Percentiles rank a stretch among this genome's conserved stretches.
Conservation (phyloP, 1,284 basidiomycete species). For the Puccinia triticina region DNA sequence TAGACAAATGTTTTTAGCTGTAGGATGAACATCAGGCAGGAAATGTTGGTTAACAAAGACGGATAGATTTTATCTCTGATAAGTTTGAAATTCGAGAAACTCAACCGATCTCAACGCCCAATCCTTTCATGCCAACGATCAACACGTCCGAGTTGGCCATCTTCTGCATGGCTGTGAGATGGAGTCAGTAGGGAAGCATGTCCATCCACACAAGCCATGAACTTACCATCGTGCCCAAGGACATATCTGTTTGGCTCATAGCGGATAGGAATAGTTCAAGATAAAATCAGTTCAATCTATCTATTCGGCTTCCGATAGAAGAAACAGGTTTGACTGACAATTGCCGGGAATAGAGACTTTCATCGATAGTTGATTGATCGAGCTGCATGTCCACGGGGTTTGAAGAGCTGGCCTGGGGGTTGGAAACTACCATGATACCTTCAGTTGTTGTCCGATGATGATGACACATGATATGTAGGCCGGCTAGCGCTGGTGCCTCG, state of each 20-base stretch:
- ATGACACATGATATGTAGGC: too few relatives aligned
- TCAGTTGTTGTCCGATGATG: too few relatives aligned
- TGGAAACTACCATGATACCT: slow-evolving; percentile 20
- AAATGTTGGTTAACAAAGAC: slow-evolving; percentile 49
- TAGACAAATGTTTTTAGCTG: slow-evolving; percentile 93
- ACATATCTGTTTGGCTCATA: slow-evolving; percentile 72
- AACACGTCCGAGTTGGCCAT: slow-evolving; percentile 97
- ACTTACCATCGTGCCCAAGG: slow-evolving; percentile 86
- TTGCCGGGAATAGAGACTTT: slow-evolving; percentile 82
- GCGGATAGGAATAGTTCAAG: neutral
- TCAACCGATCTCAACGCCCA: slow-evolving; percentile 93
- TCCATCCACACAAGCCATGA: neutral
- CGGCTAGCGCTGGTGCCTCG: too few relatives aligned
- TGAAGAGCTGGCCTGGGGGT: slow-evolving; percentile 21
- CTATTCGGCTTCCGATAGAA: neutral
- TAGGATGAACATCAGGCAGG: slow-evolving; percentile 1
- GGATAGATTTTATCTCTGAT: slow-evolving; percentile 5
- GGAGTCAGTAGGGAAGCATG: neutral
- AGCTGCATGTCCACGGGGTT: slow-evolving; percentile 43
- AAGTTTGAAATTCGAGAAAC: slow-evolving; percentile 50
- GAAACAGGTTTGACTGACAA: slow-evolving; percentile 68
- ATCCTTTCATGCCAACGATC: slow-evolving; percentile 86
- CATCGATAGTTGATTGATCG: slow-evolving; percentile 55
- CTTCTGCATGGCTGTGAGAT: slow-evolving; percentile 81
- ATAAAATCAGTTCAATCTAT: slow-evolving; percentile 47